These are phyloP conservation scores for Coelastrella sp. DNA, from an alignment of 139 green algal species.

Conservation along the genomic window DNA sequence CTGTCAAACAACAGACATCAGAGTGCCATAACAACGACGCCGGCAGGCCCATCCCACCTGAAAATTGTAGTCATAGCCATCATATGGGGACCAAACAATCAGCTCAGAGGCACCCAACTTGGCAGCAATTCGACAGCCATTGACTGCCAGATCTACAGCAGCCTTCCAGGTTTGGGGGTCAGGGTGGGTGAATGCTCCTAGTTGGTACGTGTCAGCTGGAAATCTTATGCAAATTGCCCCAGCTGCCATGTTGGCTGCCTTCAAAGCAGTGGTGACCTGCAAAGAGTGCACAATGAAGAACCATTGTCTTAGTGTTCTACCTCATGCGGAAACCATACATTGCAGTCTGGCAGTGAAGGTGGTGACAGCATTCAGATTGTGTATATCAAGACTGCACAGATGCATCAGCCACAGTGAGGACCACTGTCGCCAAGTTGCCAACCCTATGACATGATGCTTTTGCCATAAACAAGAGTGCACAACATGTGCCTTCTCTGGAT, in stretches of 20 bases:
- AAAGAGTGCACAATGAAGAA: no score
- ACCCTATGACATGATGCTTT: no score
- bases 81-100: slow-evolving; percentile 66
- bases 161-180: slow-evolving; percentile 20
- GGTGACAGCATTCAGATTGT: no score
- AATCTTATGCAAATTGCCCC: slow-evolving; percentile 70
- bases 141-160: slow-evolving; percentile 49
- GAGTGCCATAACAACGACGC: background rate
- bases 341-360: no score
- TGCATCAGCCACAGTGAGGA: no score
- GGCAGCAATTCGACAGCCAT: slow-evolving; percentile 61
- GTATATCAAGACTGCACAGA: no score
- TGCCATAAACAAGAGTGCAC: background rate
- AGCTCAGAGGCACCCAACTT: slow-evolving; percentile 61
- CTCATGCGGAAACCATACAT: no score
- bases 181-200: slow-evolving; percentile 71
- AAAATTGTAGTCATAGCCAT: slow-evolving; percentile 75
- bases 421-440: no score
- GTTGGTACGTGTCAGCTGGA: slow-evolving; percentile 47
- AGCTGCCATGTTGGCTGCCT: slow-evolving; percentile 46
- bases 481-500: background rate
- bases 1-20: no score
- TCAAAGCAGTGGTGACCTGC: slow-evolving; percentile 49
- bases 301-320: no score
- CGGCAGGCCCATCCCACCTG: background rate